phyloP scores from a whole-genome alignment of 352 stramenopile genomes.

The Blastocystis sp. region DNA sequence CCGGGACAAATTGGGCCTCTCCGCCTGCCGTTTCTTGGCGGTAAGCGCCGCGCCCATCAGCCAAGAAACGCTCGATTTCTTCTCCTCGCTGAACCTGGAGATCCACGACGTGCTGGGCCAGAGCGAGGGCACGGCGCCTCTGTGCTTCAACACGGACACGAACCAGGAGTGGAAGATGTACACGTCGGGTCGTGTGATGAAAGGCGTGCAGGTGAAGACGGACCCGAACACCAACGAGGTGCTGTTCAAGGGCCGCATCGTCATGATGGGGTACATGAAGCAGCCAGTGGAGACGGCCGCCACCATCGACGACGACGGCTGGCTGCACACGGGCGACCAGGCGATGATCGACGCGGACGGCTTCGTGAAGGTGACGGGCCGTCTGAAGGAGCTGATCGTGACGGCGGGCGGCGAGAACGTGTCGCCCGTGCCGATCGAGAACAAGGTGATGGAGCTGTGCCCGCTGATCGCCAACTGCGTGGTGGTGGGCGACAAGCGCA shows the following conservation, averaged over 20 bases:
- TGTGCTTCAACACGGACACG: conserved; percentile 69
- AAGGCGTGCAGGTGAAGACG: background rate
- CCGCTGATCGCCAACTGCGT: conserved; percentile 72
- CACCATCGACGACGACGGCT: conserved; percentile 71
- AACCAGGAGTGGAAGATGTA: conserved; percentile 69
- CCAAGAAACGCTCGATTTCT: conserved; percentile 74
- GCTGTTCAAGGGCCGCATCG: conserved; percentile 54
- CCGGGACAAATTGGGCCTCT: conserved; percentile 49
- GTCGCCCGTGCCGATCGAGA: conserved; percentile 74
- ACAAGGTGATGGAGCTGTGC: conserved; percentile 73
- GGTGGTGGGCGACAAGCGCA: conserved; percentile 75
- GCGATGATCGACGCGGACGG: conserved; percentile 71
- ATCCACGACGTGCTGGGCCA: conserved; percentile 75
- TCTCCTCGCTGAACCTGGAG: conserved; percentile 73
- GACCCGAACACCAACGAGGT: conserved; percentile 67
- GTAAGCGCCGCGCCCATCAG: conserved; percentile 72
- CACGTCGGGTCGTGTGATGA: conserved; percentile 46
- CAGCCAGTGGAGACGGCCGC: conserved; percentile 70
- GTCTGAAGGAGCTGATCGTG: conserved; percentile 76
- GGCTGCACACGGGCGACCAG: conserved; percentile 73
- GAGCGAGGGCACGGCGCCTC: conserved; percentile 70
- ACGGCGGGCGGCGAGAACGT: conserved; percentile 76
- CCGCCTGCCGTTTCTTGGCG: conserved; percentile 16
- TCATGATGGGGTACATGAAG: conserved; percentile 70
- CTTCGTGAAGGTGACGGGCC: conserved; percentile 74